phyloP scores from a whole-genome alignment of 2,329 filamentous ascomycete genomes.

The Dactylonectria macrodidyma region DNA sequence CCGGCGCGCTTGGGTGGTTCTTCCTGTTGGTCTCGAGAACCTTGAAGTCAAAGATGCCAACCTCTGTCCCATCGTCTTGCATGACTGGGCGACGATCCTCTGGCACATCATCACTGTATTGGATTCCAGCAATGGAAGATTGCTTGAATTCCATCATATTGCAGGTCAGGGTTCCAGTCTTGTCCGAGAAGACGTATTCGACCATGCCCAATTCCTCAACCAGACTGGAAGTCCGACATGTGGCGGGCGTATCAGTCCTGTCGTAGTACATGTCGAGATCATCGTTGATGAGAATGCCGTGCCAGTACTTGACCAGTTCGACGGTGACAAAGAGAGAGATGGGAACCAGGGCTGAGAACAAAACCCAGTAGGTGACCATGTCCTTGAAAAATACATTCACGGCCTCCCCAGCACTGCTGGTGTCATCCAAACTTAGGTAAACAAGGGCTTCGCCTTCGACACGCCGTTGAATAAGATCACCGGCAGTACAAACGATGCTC shows the following conservation, averaged over 20 bases:
- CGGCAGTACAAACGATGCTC: constrained; percentile 91
- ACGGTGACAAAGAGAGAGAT: constrained; percentile 98
- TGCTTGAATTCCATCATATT: constrained; percentile 99
- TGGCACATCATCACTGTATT: constrained; percentile 92
- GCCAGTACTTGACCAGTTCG: constrained; percentile 98
- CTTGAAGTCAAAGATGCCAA: constrained; percentile 89
- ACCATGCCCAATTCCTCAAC: constrained; percentile 99
- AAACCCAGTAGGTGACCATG: constrained; percentile 97
- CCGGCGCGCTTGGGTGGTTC: constrained; percentile 65
- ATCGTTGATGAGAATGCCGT: constrained; percentile 97
- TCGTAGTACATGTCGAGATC: constrained; percentile 99
- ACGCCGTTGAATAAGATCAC: constrained; percentile 86
- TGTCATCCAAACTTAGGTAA: constrained; percentile 79
- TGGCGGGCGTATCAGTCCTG: constrained; percentile 93
- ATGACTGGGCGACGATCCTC: constrained; percentile 88
- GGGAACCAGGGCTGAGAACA: constrained; percentile 96
- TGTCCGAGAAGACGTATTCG: constrained; percentile 98
- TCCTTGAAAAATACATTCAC: constrained; percentile 90
- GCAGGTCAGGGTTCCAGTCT: constrained; percentile 97
- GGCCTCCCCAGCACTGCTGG: constrained; percentile 68
- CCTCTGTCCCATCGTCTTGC: constrained; percentile 84
- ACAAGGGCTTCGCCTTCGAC: constrained; percentile 73
- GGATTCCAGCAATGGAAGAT: constrained; percentile 91
- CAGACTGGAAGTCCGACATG: constrained; percentile 94
- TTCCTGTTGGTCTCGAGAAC: constrained; percentile 79